phyloP scores from a whole-genome alignment of 2,329 filamentous ascomycete species.

The Apiospora kogelbergensis region DNA sequence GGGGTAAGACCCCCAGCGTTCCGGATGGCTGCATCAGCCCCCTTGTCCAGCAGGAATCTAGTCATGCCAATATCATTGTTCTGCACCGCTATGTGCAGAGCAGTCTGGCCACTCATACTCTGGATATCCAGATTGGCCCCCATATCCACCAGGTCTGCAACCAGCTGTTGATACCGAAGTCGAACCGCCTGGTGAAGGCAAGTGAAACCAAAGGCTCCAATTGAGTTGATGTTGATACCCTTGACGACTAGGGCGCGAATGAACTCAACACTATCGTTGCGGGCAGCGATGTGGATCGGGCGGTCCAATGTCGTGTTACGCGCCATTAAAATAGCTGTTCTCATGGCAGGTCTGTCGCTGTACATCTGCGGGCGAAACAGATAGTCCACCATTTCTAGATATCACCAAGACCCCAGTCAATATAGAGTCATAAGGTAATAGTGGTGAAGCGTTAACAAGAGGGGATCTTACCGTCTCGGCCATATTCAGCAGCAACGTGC shows the following conservation, averaged over 20 bases:
- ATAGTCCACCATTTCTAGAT: neutral
- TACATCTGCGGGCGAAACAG: neutral
- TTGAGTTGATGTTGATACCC: neutral
- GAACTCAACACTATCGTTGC: neutral
- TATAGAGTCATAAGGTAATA: too few relatives aligned
- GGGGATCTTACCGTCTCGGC: neutral
- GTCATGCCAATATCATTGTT: neutral
- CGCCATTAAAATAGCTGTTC: neutral
- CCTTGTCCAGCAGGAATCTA: neutral
- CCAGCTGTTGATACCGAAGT: neutral
- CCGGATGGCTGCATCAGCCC: neutral
- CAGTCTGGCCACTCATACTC: neutral
- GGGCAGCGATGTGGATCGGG: neutral
- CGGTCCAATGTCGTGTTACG: neutral
- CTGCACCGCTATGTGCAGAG: neutral
- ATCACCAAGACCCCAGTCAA: too few relatives aligned
- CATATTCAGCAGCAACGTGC: neutral
- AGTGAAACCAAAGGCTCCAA: neutral
- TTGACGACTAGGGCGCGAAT: neutral
- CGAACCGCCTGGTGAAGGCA: neutral
- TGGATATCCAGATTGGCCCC: neutral
- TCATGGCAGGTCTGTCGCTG: neutral
- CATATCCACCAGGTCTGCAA: neutral
- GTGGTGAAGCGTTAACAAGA: too few relatives aligned
- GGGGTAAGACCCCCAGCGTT: neutral